phyloP scores from a whole-genome alignment of 257 asterid genomes.

The Salvia miltiorrhiza region DNA sequence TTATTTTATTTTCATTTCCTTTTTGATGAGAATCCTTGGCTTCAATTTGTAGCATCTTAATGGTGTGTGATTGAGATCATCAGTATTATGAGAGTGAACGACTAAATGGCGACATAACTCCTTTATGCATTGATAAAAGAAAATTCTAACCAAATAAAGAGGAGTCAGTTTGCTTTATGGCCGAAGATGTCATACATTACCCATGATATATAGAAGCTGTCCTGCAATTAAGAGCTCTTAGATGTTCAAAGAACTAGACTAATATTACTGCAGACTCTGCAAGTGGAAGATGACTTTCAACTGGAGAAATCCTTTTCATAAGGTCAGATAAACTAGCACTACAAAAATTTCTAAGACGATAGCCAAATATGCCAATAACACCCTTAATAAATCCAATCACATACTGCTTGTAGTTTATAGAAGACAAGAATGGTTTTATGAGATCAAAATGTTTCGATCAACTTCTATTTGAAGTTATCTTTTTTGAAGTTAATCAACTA shows the following conservation, averaged over 20 bases:
- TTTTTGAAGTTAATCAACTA: not conserved
- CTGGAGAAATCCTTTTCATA: not conserved
- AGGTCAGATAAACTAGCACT: not conserved
- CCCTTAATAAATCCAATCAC: not conserved
- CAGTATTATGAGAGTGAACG: not conserved
- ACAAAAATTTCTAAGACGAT: not conserved
- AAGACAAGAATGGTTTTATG: not conserved
- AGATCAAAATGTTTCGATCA: not conserved
- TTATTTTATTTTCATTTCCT: not conserved
- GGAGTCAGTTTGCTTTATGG: not conserved
- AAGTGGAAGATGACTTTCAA: not conserved
- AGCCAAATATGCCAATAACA: not conserved
- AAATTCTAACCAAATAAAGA: not conserved
- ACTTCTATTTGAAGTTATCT: not conserved
- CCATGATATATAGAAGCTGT: not conserved
- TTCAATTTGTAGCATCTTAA: not conserved
- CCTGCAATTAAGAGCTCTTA: not conserved
- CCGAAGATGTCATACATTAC: not conserved
- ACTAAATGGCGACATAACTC: not conserved
- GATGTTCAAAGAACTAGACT: not conserved
- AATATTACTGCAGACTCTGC: not conserved
- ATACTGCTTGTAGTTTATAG: not conserved
- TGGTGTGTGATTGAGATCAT: not conserved
- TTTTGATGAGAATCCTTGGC: not conserved
- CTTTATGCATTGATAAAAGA: not conserved